Evolutionary conservation across 768 basidiomycete genomes (phyloP).

Genomic region (Cyclocybe cylindracea): DNA sequence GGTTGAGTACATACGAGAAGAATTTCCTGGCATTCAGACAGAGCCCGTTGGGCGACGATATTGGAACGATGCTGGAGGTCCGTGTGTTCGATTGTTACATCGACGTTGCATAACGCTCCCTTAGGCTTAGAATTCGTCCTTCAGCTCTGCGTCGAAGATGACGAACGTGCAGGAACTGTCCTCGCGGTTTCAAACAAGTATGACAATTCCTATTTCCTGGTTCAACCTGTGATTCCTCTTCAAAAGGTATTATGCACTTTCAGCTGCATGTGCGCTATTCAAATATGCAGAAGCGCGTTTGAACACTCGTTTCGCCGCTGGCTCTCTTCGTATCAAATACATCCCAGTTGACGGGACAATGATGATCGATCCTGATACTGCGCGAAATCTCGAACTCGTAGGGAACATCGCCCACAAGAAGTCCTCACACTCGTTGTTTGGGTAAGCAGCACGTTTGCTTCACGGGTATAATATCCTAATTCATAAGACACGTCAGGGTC

Average conservation of each 20-base stretch:
- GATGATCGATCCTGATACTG: constrained; percentile 92
- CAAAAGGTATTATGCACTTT: constrained; percentile 83
- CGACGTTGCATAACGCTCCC: neutral
- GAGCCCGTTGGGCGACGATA: constrained; percentile 76
- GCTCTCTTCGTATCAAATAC: constrained; percentile 75
- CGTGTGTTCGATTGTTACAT: constrained; percentile 8
- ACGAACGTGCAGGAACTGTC: constrained; percentile 78
- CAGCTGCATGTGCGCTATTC: constrained; percentile 84
- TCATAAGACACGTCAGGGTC: constrained; percentile 40
- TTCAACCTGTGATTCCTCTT: neutral
- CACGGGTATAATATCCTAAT: neutral
- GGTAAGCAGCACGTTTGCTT: constrained; percentile 44
- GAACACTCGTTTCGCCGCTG: constrained; percentile 68
- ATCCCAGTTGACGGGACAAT: constrained; percentile 87
- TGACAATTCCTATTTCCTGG: constrained; percentile 27
- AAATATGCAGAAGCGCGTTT: constrained; percentile 75
- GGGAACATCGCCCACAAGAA: constrained; percentile 70
- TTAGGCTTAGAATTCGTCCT: constrained; percentile 78
- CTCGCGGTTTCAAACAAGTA: constrained; percentile 80
- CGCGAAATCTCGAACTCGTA: constrained; percentile 86
- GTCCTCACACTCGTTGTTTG: constrained; percentile 75
- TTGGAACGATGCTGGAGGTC: constrained; percentile 86
- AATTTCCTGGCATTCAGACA: constrained; percentile 66
- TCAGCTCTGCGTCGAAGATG: constrained; percentile 78
- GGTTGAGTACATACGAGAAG: constrained; percentile 72